Evolutionary conservation across 2,329 filamentous ascomycete genomes (phyloP).

Genomic region (Diaporthe sp.): DNA sequence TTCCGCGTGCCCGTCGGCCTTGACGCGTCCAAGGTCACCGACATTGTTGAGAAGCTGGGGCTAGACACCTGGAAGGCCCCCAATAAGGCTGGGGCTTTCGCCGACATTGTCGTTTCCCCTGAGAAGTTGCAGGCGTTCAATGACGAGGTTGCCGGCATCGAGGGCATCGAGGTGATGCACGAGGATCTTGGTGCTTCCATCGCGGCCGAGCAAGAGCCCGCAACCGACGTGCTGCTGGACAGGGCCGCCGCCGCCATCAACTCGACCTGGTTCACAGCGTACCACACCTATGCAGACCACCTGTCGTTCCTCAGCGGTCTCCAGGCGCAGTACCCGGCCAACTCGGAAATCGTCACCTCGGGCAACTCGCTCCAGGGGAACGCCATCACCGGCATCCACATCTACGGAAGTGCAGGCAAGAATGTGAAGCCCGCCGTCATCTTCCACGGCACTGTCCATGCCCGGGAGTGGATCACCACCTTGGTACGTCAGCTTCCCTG

Average conservation of each 20-base stretch:
- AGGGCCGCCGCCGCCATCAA: conserved; percentile 39
- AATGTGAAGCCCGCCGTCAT: conserved; percentile 66
- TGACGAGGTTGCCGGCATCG: conserved; percentile 49
- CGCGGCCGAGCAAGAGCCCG: conserved; percentile 48
- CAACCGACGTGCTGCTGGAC: conserved; percentile 45
- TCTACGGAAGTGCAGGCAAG: conserved; percentile 62
- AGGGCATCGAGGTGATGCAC: conserved; percentile 52
- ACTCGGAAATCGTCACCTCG: conserved; percentile 63
- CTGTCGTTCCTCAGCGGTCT: conserved; percentile 62
- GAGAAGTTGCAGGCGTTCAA: conserved; percentile 52
- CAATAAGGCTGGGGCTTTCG: conserved; percentile 51
- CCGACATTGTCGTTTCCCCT: conserved; percentile 59
- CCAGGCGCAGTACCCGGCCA: conserved; percentile 56
- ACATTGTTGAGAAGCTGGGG: conserved; percentile 52
- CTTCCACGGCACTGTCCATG: conserved; percentile 71
- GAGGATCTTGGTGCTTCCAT: conserved; percentile 57
- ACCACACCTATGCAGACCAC: conserved; percentile 67
- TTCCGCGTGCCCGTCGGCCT: conserved; percentile 56
- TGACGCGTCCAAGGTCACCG: conserved; percentile 50
- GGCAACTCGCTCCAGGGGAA: conserved; percentile 63
- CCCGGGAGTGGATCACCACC: conserved; percentile 72
- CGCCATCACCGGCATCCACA: conserved; percentile 73
- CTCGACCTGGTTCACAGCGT: conserved; percentile 65
- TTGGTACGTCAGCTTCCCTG: conserved; percentile 55
- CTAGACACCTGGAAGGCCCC: conserved; percentile 56